These are phyloP conservation scores for Pseudocercospora crystallina DNA, from an alignment of 2,329 filamentous ascomycete species.

Conservation along the genomic window DNA sequence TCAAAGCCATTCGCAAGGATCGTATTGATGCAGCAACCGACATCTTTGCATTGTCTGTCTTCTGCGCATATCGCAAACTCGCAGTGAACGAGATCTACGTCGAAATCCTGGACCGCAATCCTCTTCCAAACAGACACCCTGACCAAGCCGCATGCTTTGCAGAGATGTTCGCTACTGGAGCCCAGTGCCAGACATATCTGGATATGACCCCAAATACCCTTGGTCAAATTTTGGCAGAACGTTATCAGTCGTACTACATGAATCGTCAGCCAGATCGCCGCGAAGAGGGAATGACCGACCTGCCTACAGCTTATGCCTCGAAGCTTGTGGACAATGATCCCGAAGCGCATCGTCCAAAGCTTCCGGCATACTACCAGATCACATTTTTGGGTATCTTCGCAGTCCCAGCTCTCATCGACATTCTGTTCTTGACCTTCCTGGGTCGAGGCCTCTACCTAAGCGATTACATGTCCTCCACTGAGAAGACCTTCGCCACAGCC, in stretches of 20 bases:
- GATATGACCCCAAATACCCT: slow-evolving; percentile 44
- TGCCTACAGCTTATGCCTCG: slow-evolving; percentile 24
- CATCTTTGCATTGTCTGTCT: slow-evolving; percentile 57
- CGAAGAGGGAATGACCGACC: slow-evolving; percentile 20
- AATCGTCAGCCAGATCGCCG: slow-evolving; percentile 20
- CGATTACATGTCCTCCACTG: slow-evolving; percentile 52
- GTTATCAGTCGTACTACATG: slow-evolving; percentile 22
- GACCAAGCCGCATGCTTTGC: slow-evolving; percentile 65
- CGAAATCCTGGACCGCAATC: slow-evolving; percentile 48
- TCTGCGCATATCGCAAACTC: slow-evolving; percentile 56
- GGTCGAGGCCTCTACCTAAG: slow-evolving; percentile 63
- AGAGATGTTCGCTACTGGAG: slow-evolving; percentile 63
- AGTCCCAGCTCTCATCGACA: slow-evolving; percentile 62
- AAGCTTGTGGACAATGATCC: slow-evolving; percentile 18
- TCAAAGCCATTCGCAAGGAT: slow-evolving; percentile 12
- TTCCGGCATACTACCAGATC: slow-evolving; percentile 4
- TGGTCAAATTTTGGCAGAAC: slow-evolving; percentile 20
- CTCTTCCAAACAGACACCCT: slow-evolving; percentile 58
- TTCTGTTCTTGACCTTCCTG: slow-evolving; percentile 58
- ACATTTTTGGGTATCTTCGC: slow-evolving; percentile 49
- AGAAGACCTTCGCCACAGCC: slow-evolving; percentile 54
- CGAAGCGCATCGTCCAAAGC: slow-evolving; percentile 3
- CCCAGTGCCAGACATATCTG: slow-evolving; percentile 63
- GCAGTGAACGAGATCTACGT: slow-evolving; percentile 64
- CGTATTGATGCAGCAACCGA: slow-evolving; percentile 41